Evolutionary conservation across 371 early-diverging fungal genomes (phyloP), one percentile per base, ranked within the genome.

Genomic region (Amoeboradix gromovi): DNA sequence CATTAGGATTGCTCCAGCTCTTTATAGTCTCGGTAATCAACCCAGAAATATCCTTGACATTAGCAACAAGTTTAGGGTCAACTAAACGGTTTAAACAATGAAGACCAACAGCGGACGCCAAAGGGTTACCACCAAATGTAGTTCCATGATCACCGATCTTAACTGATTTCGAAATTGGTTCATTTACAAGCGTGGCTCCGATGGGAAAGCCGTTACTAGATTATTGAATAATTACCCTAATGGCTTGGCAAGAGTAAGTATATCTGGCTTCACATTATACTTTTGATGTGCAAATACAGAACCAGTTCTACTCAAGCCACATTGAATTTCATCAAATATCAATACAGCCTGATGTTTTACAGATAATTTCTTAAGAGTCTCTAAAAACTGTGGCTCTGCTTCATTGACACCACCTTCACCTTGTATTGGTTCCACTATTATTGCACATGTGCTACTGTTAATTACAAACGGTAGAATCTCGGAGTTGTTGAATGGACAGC

Each of bases 291-390:
- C 90, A 86, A 87, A 93, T 66, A 93, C 74, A 70, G 83, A 85
- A 71, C 94, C 95, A 1, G 91, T 85, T 92, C 95, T 85, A n/a
- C 87, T 89, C 65, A 94, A 73, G 1, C 95, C 95, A 77, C 82
- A 89, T 78, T 94, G 95, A 73, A 95, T 90, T 80, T 95, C 95
- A 80, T 95, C 95, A 75, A 80, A 89, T 70, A 94, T 92, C 75
- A 95, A 78, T 68, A 93, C 68, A 1, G 88, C 87, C 17, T 86
- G 87, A 28, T 84, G 83, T 69, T 88, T 82, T 73, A 88, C 80
- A 75, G 92, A 92, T 27, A 83, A 79, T 31, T 81, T 74, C 31
- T 91, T 82, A 65, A 93, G 71, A 1, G 84, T 83, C 68, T 80
- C 74, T 71, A 94, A 74, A 72, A 92, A 94, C 31, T 83, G 86